Percentiles rank a stretch among this genome's conserved stretches.
These are phyloP conservation scores for Datisca glomerata DNA, from an alignment of 306 rosid species.

Conservation along the genomic window DNA sequence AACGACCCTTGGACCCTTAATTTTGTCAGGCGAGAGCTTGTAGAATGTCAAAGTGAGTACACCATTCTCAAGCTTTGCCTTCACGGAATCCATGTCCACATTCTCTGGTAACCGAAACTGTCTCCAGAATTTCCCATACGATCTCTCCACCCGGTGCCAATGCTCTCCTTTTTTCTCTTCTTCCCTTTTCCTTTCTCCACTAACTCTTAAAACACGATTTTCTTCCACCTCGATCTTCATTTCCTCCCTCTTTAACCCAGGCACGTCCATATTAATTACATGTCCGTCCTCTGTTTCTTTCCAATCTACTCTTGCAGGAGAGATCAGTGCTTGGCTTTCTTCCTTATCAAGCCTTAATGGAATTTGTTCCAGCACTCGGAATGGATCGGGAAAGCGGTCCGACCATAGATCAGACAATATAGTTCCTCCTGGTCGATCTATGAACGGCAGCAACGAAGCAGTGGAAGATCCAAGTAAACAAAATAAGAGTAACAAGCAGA, in stretches of 20 bases:
- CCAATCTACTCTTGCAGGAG: conserved; percentile 53
- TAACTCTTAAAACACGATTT: conserved; percentile 42
- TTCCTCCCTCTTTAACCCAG: conserved; percentile 43
- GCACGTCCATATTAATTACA: conserved; percentile 51
- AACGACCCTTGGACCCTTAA: conserved; percentile 34
- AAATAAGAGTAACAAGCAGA: conserved; percentile 9
- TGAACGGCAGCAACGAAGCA: conserved; percentile 38
- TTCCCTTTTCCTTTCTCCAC: conserved; percentile 56
- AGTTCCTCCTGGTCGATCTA: conserved; percentile 32
- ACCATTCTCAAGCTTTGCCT: conserved; percentile 46
- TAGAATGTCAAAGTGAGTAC: conserved; percentile 38
- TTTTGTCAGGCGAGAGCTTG: conserved; percentile 42
- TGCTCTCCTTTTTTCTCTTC: conserved; percentile 43
- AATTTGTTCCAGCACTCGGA: conserved; percentile 37
- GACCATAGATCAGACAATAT: conserved; percentile 23
- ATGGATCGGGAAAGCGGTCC: conserved; percentile 36
- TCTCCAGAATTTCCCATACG: conserved; percentile 59
- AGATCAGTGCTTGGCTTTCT: conserved; percentile 17
- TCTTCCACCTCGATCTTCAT: conserved; percentile 52
- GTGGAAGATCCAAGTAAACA: conserved; percentile 16
- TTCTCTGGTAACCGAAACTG: conserved; percentile 49
- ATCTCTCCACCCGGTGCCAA: conserved; percentile 53
- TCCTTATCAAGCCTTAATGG: conserved; percentile 35
- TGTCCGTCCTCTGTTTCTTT: conserved; percentile 56
- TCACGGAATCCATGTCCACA: conserved; percentile 44